Conservation (phyloP, 2,329 filamentous ascomycete species). For the Aspergillus tubingensis region DNA sequence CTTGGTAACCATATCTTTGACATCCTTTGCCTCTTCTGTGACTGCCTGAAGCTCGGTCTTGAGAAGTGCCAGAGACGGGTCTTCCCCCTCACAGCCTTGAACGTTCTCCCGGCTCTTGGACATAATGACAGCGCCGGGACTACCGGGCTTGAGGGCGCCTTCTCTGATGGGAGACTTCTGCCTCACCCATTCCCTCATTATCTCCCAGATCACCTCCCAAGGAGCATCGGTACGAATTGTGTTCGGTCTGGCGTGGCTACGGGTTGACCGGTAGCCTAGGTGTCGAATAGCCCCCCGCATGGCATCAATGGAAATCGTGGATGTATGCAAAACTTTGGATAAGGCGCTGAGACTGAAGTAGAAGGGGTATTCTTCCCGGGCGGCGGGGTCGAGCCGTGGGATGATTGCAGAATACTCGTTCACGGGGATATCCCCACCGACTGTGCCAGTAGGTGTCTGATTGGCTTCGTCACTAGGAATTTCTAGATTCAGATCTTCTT, state of each 20-base stretch:
- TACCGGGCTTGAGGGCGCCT: conserved; percentile 67
- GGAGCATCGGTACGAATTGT: conserved; percentile 93
- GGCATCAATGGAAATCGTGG: conserved; percentile 75
- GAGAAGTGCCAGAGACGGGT: conserved; percentile 33
- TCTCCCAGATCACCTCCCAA: conserved; percentile 85
- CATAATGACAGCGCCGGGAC: conserved; percentile 71
- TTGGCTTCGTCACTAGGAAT: conserved; percentile 15
- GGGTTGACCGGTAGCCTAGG: conserved; percentile 77
- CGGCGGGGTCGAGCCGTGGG: conserved; percentile 59
- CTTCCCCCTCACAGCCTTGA: conserved; percentile 32
- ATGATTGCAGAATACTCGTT: conserved; percentile 37
- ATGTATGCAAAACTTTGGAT: conserved; percentile 74
- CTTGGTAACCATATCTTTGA: conserved; percentile 43
- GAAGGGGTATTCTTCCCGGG: conserved; percentile 76
- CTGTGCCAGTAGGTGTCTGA: conserved; percentile 13
- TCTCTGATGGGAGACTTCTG: conserved; percentile 78
- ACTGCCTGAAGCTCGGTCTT: conserved; percentile 41
- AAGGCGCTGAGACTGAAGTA: conserved; percentile 78
- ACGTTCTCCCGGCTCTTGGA: conserved; percentile 42
- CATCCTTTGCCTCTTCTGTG: conserved; percentile 35
- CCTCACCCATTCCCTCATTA: conserved; percentile 88
- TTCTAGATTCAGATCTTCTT: conserved; percentile 60
- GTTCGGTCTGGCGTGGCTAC: conserved; percentile 85
- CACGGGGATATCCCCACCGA: conserved; percentile 14
- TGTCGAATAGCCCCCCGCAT: conserved; percentile 78